phyloP scores from a whole-genome alignment of 2,329 filamentous ascomycete genomes.

The Monosporascus sp. region DNA sequence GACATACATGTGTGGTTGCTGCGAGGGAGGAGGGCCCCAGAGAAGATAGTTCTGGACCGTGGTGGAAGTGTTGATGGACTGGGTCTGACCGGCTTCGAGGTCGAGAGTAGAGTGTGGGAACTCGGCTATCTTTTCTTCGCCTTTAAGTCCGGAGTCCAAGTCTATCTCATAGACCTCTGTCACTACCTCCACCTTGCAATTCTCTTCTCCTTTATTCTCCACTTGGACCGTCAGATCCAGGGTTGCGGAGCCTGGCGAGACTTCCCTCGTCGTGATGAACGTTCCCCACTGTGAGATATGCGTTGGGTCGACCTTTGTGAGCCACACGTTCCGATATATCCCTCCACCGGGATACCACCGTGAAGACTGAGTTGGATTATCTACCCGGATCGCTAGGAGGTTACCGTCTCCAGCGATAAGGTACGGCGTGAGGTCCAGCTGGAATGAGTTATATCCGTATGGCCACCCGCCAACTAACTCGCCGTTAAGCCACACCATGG shows the following conservation, averaged over 20 bases:
- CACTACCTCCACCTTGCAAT: slow-evolving; percentile 26
- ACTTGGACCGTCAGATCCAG: slow-evolving; percentile 36
- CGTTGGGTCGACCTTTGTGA: slow-evolving; percentile 35
- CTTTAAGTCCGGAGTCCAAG: slow-evolving; percentile 12
- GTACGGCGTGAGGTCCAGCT: slow-evolving; percentile 11
- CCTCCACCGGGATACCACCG: slow-evolving; percentile 47
- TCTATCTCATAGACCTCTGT: slow-evolving; percentile 34
- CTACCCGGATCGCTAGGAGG: slow-evolving; percentile 39
- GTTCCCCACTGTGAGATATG: slow-evolving; percentile 44
- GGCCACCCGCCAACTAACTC: slow-evolving; percentile 35
- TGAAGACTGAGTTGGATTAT: slow-evolving; percentile 38
- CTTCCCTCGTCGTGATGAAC: slow-evolving; percentile 34
- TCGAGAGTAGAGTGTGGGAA: not conserved
- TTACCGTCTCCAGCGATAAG: slow-evolving; percentile 24
- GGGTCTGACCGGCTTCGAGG: slow-evolving; percentile 19
- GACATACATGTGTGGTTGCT: slow-evolving; percentile 42
- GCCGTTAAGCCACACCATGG: slow-evolving; percentile 33
- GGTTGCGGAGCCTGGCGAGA: slow-evolving; percentile 35
- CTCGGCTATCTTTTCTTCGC: slow-evolving; percentile 17
- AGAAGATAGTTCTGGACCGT: slow-evolving; percentile 34
- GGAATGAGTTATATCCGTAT: slow-evolving; percentile 30
- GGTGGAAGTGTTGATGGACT: slow-evolving; percentile 28
- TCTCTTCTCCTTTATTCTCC: slow-evolving; percentile 31
- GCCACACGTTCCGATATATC: slow-evolving; percentile 46
- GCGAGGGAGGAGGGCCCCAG: slow-evolving; percentile 41